These are phyloP conservation scores for Pedinophyceae sp. DNA, from an alignment of 139 green algal species.

Conservation along the genomic window DNA sequence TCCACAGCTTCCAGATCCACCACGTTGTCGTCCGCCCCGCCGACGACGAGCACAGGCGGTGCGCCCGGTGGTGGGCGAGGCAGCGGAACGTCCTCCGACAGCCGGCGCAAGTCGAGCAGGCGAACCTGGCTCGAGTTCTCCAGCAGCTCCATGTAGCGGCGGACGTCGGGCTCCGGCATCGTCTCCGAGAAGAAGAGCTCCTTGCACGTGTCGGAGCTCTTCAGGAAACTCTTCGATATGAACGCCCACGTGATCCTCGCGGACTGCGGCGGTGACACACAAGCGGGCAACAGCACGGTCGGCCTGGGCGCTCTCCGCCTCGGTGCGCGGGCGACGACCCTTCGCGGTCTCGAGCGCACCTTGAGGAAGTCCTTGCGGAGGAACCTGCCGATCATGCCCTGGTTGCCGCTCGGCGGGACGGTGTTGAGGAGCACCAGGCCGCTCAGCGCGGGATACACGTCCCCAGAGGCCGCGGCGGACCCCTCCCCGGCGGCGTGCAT, in stretches of 20 bases:
- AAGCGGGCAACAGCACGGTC: too few relatives aligned
- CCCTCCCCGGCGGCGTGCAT: not conserved
- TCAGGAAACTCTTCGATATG: conserved; percentile 36
- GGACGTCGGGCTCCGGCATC: not conserved
- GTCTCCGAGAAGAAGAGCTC: conserved; percentile 51
- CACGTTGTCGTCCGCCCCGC: conserved; percentile 35
- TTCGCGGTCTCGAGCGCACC: conserved; percentile 9
- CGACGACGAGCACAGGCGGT: conserved; percentile 38
- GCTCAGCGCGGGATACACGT: conserved; percentile 9
- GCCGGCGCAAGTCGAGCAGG: conserved; percentile 32
- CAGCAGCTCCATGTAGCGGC: conserved; percentile 36
- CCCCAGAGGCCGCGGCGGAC: conserved; percentile 11
- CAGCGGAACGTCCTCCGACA: conserved; percentile 25
- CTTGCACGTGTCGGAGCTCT: conserved; percentile 19
- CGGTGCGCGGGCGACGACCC: too few relatives aligned
- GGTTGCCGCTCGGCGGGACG: not conserved
- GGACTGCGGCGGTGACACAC: conserved; percentile 17
- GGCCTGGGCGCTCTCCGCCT: too few relatives aligned
- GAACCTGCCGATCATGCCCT: not conserved
- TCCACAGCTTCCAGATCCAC: conserved; percentile 33
- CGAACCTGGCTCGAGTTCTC: conserved; percentile 18
- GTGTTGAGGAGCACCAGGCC: conserved; percentile 1
- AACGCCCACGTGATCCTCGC: conserved; percentile 55
- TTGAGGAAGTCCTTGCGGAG: conserved; percentile 2
- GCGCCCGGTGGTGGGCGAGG: conserved; percentile 8